Base-by-base conservation (phyloP, 2,329 filamentous ascomycete genomes). In the Alternaria brassicicola region DNA sequence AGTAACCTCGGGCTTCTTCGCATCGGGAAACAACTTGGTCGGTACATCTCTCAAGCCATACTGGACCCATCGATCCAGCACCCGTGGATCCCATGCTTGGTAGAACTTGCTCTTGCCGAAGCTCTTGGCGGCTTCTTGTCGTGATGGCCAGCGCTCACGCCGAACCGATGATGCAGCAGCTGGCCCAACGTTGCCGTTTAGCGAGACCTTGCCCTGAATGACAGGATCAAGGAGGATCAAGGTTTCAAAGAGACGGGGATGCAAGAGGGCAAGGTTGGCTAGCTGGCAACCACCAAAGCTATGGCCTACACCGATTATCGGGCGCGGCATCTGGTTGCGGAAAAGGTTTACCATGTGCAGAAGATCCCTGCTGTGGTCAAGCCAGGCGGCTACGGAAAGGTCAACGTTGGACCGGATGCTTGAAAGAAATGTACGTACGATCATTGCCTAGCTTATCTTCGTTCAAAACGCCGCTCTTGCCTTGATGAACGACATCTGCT, bases 221-320 rank as follows among this genome's bases (percentile, higher is more conserved):
- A 95, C 90, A 0, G 93, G 92, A 72, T 97, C 93, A n/a, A 97
- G 80, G 30, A 96, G 84, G 42, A 96, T 81, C 6, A 97, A 78
- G 7, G 86, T 85, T 61, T 88, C 85, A 63, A 97, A 83, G 19
- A 97, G 86, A 7, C 93, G 89, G 2, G 94, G 93, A 77, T 97
- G 90, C 65, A 92, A 84, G 10, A 94, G 80, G 4, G 91, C 82
- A 15, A 94, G 82, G 66, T 92, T 88, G 52, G 85, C 83, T 73
- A 97, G 83, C 57, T 90, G 86, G 72, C 86, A 86, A 64, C 85
- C 93, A 66, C 94, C 94, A 82, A 96, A 93, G 67, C 92, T 96
- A 79, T 98, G 94, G 15, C 92, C 94, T 26, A 98, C 78, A 55
- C 91, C 93, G 62, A 97, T 79, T 19, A 97, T 82, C 2, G 94